phyloP scores from a whole-genome alignment of 1,284 basidiomycete species.

The Tetrapyrgos nigripes region DNA sequence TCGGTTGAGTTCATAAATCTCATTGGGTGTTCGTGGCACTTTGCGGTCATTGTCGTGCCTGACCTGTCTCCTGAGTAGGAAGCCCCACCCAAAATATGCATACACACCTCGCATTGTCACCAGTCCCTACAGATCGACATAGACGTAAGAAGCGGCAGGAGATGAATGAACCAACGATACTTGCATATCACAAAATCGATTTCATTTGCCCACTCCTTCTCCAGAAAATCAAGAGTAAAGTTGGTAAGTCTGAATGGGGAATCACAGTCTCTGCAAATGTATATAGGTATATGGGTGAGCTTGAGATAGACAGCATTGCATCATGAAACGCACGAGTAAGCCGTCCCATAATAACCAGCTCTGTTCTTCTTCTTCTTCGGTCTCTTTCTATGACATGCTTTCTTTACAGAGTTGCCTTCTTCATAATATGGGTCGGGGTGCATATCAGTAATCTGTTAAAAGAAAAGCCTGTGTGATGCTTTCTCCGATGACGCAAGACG shows the following conservation, averaged over 20 bases:
- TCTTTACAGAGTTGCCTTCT: conserved; percentile 53
- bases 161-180: conserved; percentile 25
- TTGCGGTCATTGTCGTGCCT: conserved; percentile 91
- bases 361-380: conserved; percentile 59
- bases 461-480: not conserved
- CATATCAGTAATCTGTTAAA: conserved; percentile 74
- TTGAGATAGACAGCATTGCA: conserved; percentile 10
- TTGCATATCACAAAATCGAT: conserved; percentile 91
- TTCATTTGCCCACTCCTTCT: conserved; percentile 80
- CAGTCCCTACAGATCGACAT: conserved; percentile 69
- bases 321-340: conserved; percentile 56
- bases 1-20: conserved; percentile 84
- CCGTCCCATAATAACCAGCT: conserved; percentile 64
- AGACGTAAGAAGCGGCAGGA: conserved; percentile 9
- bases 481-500: conserved; percentile 17
- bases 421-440: conserved; percentile 78
- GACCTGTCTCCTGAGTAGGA: not conserved
- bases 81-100: not conserved
- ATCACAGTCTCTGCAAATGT: conserved; percentile 79
- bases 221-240: conserved; percentile 82
- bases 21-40: conserved; percentile 79
- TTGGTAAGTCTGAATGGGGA: conserved; percentile 82
- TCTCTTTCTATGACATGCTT: conserved; percentile 71
- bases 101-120: conserved; percentile 85
- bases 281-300: conserved; percentile 8